Percentiles rank a stretch among this genome's conserved stretches.
phyloP scores from a whole-genome alignment of 371 early-diverging fungal species.

The Zychaea mexicana region DNA sequence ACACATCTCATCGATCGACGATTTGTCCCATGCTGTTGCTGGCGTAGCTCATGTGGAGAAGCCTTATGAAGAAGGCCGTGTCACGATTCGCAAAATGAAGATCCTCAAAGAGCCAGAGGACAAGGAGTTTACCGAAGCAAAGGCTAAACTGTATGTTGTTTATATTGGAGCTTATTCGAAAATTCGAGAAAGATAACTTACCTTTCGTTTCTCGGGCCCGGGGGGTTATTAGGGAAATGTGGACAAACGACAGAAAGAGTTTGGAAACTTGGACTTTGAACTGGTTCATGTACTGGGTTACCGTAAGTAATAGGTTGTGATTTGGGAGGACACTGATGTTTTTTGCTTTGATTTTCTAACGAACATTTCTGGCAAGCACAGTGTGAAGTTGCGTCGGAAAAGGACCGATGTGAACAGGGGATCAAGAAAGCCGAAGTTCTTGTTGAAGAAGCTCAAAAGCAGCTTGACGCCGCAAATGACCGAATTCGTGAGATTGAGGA shows the following conservation, averaged over 20 bases:
- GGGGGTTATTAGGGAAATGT: constrained; percentile 24
- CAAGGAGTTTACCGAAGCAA: constrained; percentile 29
- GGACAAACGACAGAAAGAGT: constrained; percentile 28
- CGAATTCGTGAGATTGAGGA: constrained; percentile 23
- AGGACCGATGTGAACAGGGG: constrained; percentile 23
- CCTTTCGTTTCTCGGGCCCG: not conserved
- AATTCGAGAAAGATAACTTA: not conserved
- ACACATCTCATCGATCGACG: constrained; percentile 22
- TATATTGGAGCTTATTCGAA: not conserved
- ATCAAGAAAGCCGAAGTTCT: constrained; percentile 30
- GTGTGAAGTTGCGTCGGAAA: constrained; percentile 38
- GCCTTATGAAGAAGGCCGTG: constrained; percentile 29
- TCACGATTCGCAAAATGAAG: constrained; percentile 28
- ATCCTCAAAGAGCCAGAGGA: constrained; percentile 36
- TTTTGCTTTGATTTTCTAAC: not conserved
- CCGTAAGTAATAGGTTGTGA: constrained; percentile 24
- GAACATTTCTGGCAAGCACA: constrained; percentile 10
- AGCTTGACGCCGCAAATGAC: constrained; percentile 16
- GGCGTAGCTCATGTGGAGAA: constrained; percentile 41
- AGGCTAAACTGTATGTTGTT: constrained; percentile 40
- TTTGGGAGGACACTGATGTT: no score
- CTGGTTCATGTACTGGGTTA: constrained; percentile 36
- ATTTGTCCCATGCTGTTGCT: constrained; percentile 41
- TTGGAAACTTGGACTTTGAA: constrained; percentile 42
- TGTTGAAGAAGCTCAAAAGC: constrained; percentile 21